These are phyloP conservation scores for Didymella arachidicola DNA, from an alignment of 2,329 filamentous ascomycete species.

Conservation along the genomic window DNA sequence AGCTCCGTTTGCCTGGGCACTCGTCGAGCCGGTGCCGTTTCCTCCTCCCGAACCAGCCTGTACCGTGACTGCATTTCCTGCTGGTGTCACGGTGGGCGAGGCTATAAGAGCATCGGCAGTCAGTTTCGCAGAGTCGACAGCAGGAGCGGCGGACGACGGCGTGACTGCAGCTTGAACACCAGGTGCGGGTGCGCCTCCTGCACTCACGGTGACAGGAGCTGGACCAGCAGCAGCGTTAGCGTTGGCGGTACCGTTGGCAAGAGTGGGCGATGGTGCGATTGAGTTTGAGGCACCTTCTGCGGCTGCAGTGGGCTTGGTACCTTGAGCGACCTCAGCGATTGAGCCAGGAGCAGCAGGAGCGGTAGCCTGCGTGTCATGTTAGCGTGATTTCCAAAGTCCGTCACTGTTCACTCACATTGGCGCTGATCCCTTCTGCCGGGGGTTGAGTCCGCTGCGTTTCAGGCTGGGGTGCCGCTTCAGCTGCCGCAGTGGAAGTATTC, in stretches of 20 bases:
- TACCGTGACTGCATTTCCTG: slow-evolving; percentile 29
- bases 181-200: slow-evolving; percentile 22
- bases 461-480: slow-evolving; percentile 8
- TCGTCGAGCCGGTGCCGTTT: slow-evolving; percentile 14
- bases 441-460: slow-evolving; percentile 17
- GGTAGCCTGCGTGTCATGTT: slow-evolving; percentile 2
- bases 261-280: neutral
- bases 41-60: slow-evolving; percentile 21
- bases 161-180: slow-evolving; percentile 19
- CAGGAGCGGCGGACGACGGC: slow-evolving; percentile 20
- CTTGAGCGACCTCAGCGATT: slow-evolving; percentile 17
- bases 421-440: slow-evolving; percentile 18
- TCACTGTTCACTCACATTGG: slow-evolving; percentile 23
- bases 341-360: slow-evolving; percentile 15
- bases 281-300: slow-evolving; percentile 2
- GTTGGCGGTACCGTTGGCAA: slow-evolving; percentile 4
- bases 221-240: slow-evolving; percentile 24
- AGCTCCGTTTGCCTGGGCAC: slow-evolving; percentile 9
- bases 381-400: neutral
- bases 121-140: slow-evolving; percentile 33
- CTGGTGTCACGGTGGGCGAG: slow-evolving; percentile 30
- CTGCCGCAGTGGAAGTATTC: slow-evolving; percentile 3
- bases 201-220: slow-evolving; percentile 27
- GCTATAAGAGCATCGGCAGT: slow-evolving; percentile 32
- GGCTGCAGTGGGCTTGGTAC: neutral